phyloP scores from a whole-genome alignment of 129 eudicot species.

The Smallanthus sonchifolius region DNA sequence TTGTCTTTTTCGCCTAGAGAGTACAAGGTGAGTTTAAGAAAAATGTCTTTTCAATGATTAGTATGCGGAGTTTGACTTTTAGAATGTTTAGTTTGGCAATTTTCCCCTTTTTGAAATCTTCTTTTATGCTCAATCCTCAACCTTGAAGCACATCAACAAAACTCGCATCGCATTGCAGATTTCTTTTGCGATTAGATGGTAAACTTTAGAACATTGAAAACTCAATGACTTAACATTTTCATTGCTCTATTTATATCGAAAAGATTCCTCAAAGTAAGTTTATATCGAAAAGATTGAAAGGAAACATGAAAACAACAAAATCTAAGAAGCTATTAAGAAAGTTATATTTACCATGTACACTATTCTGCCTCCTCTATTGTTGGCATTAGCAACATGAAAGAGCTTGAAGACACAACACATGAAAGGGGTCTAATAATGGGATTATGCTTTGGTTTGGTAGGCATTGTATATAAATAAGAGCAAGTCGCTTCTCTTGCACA shows the following conservation, averaged over 20 bases:
- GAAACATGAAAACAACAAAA: not conserved
- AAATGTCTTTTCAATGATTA: too few relatives aligned
- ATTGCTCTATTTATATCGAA: not conserved
- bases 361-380: not conserved
- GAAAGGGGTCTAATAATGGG: not conserved
- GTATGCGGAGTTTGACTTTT: too few relatives aligned
- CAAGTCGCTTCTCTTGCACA: conserved; percentile 15
- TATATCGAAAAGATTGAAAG: not conserved
- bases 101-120: too few relatives aligned
- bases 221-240: not conserved
- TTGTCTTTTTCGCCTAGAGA: too few relatives aligned
- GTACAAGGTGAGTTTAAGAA: too few relatives aligned
- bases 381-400: not conserved
- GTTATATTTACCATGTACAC: conserved; percentile 2
- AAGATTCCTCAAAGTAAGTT: not conserved
- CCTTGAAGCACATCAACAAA: too few relatives aligned
- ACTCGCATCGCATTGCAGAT: not conserved
- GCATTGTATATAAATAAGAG: conserved; percentile 1
- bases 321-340: not conserved
- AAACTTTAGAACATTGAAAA: not conserved
- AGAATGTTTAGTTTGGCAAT: too few relatives aligned
- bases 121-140: too few relatives aligned
- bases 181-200: not conserved
- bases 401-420: not conserved
- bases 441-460: not conserved